These are phyloP conservation scores for Skeletonema costatum DNA, from an alignment of 108 stramenopile species.

Conservation along the genomic window DNA sequence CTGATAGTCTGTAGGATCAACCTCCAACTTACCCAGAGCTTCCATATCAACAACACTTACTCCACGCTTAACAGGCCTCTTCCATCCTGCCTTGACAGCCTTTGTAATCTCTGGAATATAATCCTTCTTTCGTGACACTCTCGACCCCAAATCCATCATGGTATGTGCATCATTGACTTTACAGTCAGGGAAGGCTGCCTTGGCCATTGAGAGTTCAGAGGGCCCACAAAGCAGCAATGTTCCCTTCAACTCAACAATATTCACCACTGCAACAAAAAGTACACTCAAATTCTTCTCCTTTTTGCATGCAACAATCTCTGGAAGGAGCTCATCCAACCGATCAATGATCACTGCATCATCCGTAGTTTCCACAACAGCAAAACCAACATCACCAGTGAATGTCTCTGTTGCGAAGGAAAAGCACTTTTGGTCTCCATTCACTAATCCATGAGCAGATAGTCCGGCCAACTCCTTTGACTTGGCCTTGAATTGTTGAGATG, in stretches of 20 bases:
- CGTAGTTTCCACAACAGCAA: constrained; percentile 82
- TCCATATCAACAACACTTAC: constrained; percentile 23
- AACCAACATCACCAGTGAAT: constrained; percentile 61
- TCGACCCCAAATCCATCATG: constrained; percentile 57
- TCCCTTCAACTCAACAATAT: constrained; percentile 61
- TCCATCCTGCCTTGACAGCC: constrained; percentile 59
- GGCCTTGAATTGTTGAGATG: constrained; percentile 73
- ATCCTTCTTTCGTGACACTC: constrained; percentile 65
- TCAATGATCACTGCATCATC: constrained; percentile 65
- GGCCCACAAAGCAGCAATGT: constrained; percentile 58
- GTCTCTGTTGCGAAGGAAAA: constrained; percentile 51
- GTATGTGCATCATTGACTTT: constrained; percentile 26
- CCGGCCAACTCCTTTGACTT: constrained; percentile 57
- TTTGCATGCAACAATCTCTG: constrained; percentile 65
- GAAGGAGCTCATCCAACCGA: constrained; percentile 51
- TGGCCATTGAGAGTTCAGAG: constrained; percentile 49
- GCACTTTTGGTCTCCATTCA: constrained; percentile 77
- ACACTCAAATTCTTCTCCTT: constrained; percentile 48
- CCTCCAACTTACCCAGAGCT: constrained; percentile 42
- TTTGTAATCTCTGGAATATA: constrained; percentile 57
- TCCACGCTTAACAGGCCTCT: constrained; percentile 29
- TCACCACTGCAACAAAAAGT: constrained; percentile 64
- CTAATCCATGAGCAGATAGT: constrained; percentile 48
- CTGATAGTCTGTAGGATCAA: constrained; percentile 56
- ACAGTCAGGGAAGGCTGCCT: constrained; percentile 46